Base-by-base conservation (phyloP, 2,329 filamentous ascomycete species). In the Volutella citrinella region DNA sequence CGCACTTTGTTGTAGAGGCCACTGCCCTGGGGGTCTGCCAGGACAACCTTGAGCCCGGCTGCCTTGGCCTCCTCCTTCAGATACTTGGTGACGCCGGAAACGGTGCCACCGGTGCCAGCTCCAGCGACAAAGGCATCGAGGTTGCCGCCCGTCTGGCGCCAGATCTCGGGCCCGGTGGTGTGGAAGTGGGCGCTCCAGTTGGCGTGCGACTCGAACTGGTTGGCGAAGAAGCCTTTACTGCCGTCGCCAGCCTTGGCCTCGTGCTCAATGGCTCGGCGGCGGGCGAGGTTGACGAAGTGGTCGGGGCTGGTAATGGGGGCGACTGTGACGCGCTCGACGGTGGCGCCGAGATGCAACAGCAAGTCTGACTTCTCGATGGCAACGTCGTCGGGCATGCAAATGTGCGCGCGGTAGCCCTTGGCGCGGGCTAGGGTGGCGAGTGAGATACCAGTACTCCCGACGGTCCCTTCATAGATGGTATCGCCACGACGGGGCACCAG, bases 341-440 rank as follows among this genome's bases (percentile, higher is more conserved):
- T 78, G 25, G 93, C 93, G 51, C 93, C 93, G 10, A 98, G 80
- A 57, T 93, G 91, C 46, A 84, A 76, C 27, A 98, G 79, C 24
- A 98, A 76, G 52, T 91, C 83, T 6, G 85, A 87, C 64, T 98
- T 98, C 62, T 98, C 93, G 36, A 72, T 68, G 36, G 84, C 80
- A 69, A 94, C 85, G 66, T 98, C 93, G 57, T 87, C 82, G 29
- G 93, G 91, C 89, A 98, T 97, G 70, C 88, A 96, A 48, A 98
- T 97, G 63, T 97, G 87, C 19, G 89, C 89, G 46, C 83, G 78
- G 67, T 97, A 97, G 20, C 93, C 93, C 60, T 82, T 78, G 15
- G 93, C 90, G 49, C 90, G 78, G 30, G 88, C 90, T 31, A 98
- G 78, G 1, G 87, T 87, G 4, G 93, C 93, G 9, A 98, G 74